phyloP scores from a whole-genome alignment of 2,329 filamentous ascomycete genomes.

The Tympanopsis confertula region DNA sequence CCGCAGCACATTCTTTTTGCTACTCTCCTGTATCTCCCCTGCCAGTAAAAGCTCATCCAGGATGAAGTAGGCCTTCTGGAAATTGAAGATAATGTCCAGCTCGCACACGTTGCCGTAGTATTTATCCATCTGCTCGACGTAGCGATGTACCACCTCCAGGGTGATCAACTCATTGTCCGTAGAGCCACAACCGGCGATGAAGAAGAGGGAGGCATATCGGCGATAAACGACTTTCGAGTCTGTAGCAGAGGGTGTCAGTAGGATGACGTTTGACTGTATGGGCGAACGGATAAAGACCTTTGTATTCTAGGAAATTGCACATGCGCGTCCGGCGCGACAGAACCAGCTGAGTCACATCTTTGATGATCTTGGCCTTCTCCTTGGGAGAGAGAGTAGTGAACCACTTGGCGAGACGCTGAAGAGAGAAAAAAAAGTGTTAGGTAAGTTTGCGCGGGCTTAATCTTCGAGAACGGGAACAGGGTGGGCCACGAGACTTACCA shows the following conservation, averaged over 20 bases:
- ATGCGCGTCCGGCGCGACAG: constrained; percentile 91
- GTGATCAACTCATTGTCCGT: constrained; percentile 97
- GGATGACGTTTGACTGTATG: background rate
- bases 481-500: constrained; percentile 55
- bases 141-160: constrained; percentile 96
- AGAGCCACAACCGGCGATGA: constrained; percentile 94
- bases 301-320: constrained; percentile 99
- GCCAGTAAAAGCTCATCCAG: constrained; percentile 90
- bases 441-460: background rate
- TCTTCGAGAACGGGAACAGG: constrained; percentile 13
- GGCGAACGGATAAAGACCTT: constrained; percentile 48
- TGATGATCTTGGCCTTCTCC: constrained; percentile 99
- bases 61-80: constrained; percentile 99
- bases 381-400: constrained; percentile 95
- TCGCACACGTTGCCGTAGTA: constrained; percentile 99
- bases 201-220: constrained; percentile 96
- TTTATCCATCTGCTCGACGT: constrained; percentile 99
- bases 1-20: constrained; percentile 94
- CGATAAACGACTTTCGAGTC: constrained; percentile 98
- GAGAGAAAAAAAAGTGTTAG: constrained; percentile 9
- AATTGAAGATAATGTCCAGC: constrained; percentile 99
- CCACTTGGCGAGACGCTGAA: constrained; percentile 94
- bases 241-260: constrained; percentile 23
- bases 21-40: constrained; percentile 95
- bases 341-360: constrained; percentile 96